Evolutionary conservation across 192 early-diverging fungal genomes (phyloP).

Genomic region (Blastocladiella britannica): DNA sequence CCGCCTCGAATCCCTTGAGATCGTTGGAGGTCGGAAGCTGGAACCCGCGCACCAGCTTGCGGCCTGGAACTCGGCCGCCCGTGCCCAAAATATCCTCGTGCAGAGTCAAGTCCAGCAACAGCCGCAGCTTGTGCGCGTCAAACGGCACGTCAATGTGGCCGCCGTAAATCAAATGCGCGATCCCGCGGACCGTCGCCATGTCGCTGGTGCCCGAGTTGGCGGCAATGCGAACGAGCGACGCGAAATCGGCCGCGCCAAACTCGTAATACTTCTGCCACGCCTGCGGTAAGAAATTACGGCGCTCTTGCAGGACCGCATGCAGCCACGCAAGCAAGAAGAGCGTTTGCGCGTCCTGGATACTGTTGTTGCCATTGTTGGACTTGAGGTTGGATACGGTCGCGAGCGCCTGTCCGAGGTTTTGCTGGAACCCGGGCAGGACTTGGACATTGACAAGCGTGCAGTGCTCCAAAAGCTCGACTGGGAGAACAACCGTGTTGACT

Average conservation of each 20-base stretch:
- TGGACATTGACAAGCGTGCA: slow-evolving; percentile 11
- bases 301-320: slow-evolving; percentile 36
- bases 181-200: slow-evolving; percentile 22
- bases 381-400: slow-evolving; percentile 20
- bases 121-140: slow-evolving; percentile 23
- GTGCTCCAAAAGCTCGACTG: slow-evolving; percentile 8
- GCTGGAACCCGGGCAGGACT: slow-evolving; percentile 15
- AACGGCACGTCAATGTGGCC: slow-evolving; percentile 28
- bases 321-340: slow-evolving; percentile 37
- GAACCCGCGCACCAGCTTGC: slow-evolving; percentile 13
- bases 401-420: slow-evolving; percentile 25
- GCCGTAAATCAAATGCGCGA: slow-evolving; percentile 35
- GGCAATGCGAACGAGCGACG: slow-evolving; percentile 14
- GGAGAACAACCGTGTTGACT: not conserved
- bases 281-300: slow-evolving; percentile 34
- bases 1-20: not conserved
- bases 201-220: no score
- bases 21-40: not conserved
- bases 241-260: slow-evolving; percentile 30
- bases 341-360: slow-evolving; percentile 25
- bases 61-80: slow-evolving; percentile 12
- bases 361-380: no score
- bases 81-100: slow-evolving; percentile 28
- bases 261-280: slow-evolving; percentile 45
- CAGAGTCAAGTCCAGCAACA: slow-evolving; percentile 24